Conservation (phyloP, 768 basidiomycete species). For the Mycena leptocephala region DNA sequence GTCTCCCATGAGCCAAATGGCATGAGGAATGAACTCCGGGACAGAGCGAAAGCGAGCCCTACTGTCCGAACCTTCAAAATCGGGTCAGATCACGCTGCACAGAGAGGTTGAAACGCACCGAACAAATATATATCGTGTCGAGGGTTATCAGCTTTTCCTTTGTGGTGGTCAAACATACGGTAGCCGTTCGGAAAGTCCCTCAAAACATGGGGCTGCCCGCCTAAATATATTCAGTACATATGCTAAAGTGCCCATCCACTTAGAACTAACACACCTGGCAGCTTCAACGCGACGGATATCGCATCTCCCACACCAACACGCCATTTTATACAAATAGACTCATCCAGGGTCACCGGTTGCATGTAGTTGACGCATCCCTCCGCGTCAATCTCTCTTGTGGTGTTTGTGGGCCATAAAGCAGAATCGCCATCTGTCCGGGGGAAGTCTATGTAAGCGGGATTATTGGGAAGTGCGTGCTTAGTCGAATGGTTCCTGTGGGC, state of each 20-base stretch:
- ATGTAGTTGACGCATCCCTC: slow-evolving; percentile 85
- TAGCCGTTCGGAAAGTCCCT: slow-evolving; percentile 79
- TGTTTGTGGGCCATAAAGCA: slow-evolving; percentile 71
- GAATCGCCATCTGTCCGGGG: slow-evolving; percentile 73
- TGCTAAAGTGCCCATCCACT: background rate
- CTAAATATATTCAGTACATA: slow-evolving; percentile 49
- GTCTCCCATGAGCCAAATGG: slow-evolving; percentile 82
- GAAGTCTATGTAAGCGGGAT: slow-evolving; percentile 74
- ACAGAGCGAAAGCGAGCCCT: slow-evolving; percentile 79
- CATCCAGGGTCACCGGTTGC: slow-evolving; percentile 67
- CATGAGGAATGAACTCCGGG: slow-evolving; percentile 91
- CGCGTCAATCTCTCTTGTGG: slow-evolving; percentile 64
- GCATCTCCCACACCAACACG: slow-evolving; percentile 60
- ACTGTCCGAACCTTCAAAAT: slow-evolving; percentile 54
- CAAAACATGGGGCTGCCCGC: slow-evolving; percentile 72
- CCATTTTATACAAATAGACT: slow-evolving; percentile 73
- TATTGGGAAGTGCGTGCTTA: slow-evolving; percentile 62
- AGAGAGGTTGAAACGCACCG: slow-evolving; percentile 59
- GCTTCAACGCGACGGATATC: slow-evolving; percentile 59
- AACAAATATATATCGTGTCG: slow-evolving; percentile 87
- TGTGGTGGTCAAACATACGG: slow-evolving; percentile 82
- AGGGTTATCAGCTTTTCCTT: slow-evolving; percentile 68
- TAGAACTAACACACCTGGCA: slow-evolving; percentile 62
- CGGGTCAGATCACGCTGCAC: background rate
- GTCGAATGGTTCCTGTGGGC: slow-evolving; percentile 34